These are phyloP conservation scores for Neovahlkampfia damariscottae DNA, from an alignment of 78 protist species.

Conservation along the genomic window DNA sequence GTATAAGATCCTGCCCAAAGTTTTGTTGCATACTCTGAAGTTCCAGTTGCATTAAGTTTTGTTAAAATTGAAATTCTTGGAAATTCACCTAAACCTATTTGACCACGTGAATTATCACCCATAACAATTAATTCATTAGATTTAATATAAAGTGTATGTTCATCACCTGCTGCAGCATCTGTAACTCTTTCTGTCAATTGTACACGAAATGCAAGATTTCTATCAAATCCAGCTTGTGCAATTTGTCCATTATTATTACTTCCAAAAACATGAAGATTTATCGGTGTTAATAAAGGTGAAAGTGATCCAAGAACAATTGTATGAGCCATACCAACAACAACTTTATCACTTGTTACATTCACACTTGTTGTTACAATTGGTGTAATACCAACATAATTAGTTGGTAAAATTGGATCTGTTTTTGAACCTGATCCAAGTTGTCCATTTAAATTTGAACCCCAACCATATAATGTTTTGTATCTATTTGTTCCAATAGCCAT, in stretches of 20 bases:
- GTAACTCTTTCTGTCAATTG: not conserved
- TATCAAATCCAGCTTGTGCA: not conserved
- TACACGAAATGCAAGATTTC: not conserved
- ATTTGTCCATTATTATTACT: not conserved
- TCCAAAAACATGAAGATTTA: no score
- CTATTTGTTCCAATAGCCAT: no score
- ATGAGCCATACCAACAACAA: not conserved
- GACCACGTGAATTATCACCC: not conserved
- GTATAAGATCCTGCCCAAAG: no score
- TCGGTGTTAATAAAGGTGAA: no score
- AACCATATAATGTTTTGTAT: not conserved
- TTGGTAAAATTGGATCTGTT: not conserved
- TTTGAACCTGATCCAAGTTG: not conserved
- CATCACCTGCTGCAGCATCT: not conserved
- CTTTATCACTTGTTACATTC: not conserved
- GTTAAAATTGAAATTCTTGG: no score
- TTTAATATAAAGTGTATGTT: not conserved
- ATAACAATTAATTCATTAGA: not conserved
- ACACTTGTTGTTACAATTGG: not conserved
- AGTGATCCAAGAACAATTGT: no score
- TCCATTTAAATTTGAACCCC: not conserved
- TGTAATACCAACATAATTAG: not conserved
- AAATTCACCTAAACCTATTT: not conserved
- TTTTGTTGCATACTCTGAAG: no score
- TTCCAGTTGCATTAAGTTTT: no score